A percentile compares a stretch with the other conserved stretches of the same genome.
Evolutionary conservation across 192 early-diverging fungal species (phyloP).

Genomic region (Podila clonocystis): DNA sequence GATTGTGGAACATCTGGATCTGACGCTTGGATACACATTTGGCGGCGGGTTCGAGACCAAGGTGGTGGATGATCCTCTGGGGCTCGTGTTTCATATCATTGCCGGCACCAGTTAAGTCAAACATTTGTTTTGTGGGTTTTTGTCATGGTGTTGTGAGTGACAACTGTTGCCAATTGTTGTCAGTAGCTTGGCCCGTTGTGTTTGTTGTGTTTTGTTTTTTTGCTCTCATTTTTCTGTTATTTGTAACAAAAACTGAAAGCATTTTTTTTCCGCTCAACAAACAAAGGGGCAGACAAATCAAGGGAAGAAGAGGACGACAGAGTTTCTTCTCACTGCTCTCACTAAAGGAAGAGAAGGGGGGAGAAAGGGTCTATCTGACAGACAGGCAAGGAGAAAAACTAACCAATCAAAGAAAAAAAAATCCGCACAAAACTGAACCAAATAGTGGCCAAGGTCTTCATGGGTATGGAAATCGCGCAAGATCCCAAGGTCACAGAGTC

Average conservation of each 20-base stretch:
- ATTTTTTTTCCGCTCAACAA: too few relatives aligned
- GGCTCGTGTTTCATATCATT: slow-evolving; percentile 36
- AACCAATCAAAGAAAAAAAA: too few relatives aligned
- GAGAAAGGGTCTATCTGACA: too few relatives aligned
- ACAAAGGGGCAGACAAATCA: too few relatives aligned
- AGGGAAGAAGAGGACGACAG: too few relatives aligned
- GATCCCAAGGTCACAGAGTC: slow-evolving; percentile 18
- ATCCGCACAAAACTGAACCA: too few relatives aligned
- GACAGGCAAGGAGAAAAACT: too few relatives aligned
- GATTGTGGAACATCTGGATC: slow-evolving; percentile 20
- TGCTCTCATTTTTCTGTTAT: neutral
- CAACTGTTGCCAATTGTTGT: neutral
- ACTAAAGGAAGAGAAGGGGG: too few relatives aligned
- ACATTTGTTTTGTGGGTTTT: neutral
- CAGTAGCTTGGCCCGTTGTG: neutral
- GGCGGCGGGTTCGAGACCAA: slow-evolving; percentile 25
- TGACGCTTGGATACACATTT: slow-evolving; percentile 24
- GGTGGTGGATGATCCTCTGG: slow-evolving; percentile 3
- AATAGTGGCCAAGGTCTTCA: slow-evolving; percentile 35
- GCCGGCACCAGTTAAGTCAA: slow-evolving; percentile 39
- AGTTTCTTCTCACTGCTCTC: too few relatives aligned
- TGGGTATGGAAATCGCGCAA: slow-evolving; percentile 37
- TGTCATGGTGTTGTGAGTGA: too few relatives aligned
- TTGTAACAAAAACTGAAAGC: too few relatives aligned
- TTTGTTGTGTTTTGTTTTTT: slow-evolving; percentile 1